Conservation (phyloP, 2,329 filamentous ascomycete species). For the Sporothrix euskadiensis region DNA sequence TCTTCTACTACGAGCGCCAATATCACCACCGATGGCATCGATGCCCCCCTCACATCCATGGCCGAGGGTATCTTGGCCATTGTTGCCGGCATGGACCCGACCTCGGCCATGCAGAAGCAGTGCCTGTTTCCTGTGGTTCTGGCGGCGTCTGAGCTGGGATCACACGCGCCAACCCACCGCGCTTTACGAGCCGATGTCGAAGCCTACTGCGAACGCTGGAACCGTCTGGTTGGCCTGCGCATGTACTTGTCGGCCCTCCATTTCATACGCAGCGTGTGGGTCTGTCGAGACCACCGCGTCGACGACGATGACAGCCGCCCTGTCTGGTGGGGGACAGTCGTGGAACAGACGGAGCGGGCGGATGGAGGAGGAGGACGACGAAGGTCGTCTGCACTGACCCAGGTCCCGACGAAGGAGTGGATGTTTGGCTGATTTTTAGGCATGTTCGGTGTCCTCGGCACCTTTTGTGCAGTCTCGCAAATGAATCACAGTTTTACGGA, state of each 20-base stretch:
- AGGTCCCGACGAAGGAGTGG: neutral
- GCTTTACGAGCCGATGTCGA: neutral
- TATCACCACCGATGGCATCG: neutral
- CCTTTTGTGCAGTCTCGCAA: neutral
- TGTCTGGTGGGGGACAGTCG: neutral
- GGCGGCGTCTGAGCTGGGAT: neutral
- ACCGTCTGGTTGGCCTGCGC: neutral
- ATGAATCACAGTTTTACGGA: neutral
- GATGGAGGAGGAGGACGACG: neutral
- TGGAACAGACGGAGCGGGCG: neutral
- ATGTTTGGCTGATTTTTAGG: neutral
- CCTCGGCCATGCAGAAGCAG: slow-evolving; percentile 16
- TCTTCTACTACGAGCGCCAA: neutral
- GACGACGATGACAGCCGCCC: neutral
- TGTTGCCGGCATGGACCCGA: neutral
- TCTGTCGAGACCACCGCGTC: neutral
- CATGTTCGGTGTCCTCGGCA: neutral
- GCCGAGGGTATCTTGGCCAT: slow-evolving; percentile 19
- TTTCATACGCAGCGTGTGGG: neutral
- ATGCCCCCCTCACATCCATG: neutral
- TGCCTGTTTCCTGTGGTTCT: neutral
- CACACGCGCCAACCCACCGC: neutral
- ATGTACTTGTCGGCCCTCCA: neutral
- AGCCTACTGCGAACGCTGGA: slow-evolving; percentile 1
- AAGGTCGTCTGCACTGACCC: neutral